These are phyloP conservation scores for Hymenochaete sp. DNA, from an alignment of 1,284 basidiomycete species.

Conservation along the genomic window DNA sequence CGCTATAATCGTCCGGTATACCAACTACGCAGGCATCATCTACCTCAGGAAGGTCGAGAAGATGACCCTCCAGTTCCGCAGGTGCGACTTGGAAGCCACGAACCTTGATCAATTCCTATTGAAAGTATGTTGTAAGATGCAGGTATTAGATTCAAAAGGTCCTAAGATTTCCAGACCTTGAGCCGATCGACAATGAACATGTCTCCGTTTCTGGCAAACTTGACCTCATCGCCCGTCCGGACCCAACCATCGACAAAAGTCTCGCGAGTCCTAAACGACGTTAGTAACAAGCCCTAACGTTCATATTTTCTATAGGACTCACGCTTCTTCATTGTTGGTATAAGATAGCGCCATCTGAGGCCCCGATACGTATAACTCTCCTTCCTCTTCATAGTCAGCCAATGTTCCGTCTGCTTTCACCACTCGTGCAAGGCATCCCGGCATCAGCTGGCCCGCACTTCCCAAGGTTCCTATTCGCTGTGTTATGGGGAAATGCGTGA, in stretches of 20 bases:
- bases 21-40: constrained; percentile 69
- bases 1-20: constrained; percentile 67
- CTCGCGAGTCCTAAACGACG: constrained; percentile 39
- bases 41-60: constrained; percentile 65
- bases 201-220: constrained; percentile 46
- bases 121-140: not conserved
- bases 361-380: constrained; percentile 53
- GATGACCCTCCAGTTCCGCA: constrained; percentile 66
- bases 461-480: constrained; percentile 44
- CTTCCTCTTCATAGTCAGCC: constrained; percentile 53
- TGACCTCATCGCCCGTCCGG: constrained; percentile 60
- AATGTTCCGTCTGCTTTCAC: constrained; percentile 53
- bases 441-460: constrained; percentile 48
- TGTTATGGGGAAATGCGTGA: constrained; percentile 39
- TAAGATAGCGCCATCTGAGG: constrained; percentile 53
- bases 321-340: constrained; percentile 49
- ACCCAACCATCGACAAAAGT: constrained; percentile 58
- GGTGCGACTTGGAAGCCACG: constrained; percentile 29
- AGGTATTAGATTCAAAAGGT: not conserved
- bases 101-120: constrained; percentile 18
- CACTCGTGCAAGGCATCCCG: constrained; percentile 45
- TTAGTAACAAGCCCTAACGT: not conserved
- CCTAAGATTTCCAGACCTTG: constrained; percentile 35
- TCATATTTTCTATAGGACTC: constrained; percentile 24
- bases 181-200: constrained; percentile 60